Evolutionary conservation across 192 early-diverging fungal species (phyloP), one percentile per base, ranked within the genome.

Genomic region (Gaertneriomyces sp.): DNA sequence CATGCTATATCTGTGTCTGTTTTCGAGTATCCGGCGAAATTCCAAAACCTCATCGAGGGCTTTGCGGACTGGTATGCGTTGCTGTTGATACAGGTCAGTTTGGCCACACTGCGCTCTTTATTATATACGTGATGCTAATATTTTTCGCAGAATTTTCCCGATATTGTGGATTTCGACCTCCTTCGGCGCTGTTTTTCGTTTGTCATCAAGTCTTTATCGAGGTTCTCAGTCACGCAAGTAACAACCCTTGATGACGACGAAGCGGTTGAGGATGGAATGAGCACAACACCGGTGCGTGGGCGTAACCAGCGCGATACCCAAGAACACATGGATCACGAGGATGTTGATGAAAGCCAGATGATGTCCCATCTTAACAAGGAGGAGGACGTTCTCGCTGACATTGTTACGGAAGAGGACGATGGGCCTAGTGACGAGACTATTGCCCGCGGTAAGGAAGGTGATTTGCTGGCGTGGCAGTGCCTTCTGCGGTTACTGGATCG

Each of bases 91-190:
- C 58, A 60, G 50, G 66, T 68, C 14, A 60, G 63, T 44, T 6
- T n/a, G 39, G 11, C 54, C 11, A 20, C 54, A 2, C 47, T 12
- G 0, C 16, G 47, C 47, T 49, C 47, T 49, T n/a, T 17, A 17
- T 1, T 17, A 49, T 2, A 33, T 33, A 33, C 25, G 25, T 33
- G 2, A 2, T 33, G 25, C 25, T 33, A 33, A 33, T 33, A 33
- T 33, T 33, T 39, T 4, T 55, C 11, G 7, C 33, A 68, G 66
- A 19, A 50, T 7, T 68, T 60, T 61, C 66, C 66, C 14, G 58
- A 47, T 7, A 56, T 58, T 14, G 60, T 68, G 45, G 66, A 68
- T 40, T 68, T 60, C 53, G 66, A 68, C 42, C 58, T 68, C 16
- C 25, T 68, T 10, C 66, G 66, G 2, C 66, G 58, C 4, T 60